Evolutionary conservation across 179 eudicot species (phyloP), one percentile per base, ranked within the genome.

Genomic region (Corrigiola litoralis): DNA sequence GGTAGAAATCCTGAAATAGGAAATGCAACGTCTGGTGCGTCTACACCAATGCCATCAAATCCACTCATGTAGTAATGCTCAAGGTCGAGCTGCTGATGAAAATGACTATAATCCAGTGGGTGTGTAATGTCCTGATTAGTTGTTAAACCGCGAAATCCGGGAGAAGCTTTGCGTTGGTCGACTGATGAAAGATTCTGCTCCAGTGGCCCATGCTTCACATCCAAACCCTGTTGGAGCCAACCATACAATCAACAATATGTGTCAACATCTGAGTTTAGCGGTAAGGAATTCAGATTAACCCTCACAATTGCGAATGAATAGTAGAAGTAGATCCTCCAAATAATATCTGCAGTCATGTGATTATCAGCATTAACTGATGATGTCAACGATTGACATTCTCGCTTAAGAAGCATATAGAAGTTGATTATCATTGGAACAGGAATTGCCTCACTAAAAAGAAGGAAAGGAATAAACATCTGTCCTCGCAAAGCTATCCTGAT

Each of bases 111-210:
- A 45, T 87, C 86, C 60, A 79, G 69, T 24, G 82, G 90, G 41
- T 81, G 64, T 32, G 83, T 54, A 83, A 77, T 47, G n/a, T 72
- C 82, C 71, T 82, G 34, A 66, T 66, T 82, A 58, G 81, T 72
- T 24, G 81, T 61, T 55, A 79, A 59, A 56, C 36, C 74, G 61
- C 79, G 81, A 57, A 78, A 76, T 67, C 72, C 89, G 27, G 82
- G 60, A 65, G 87, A 59, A 41, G 71, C 79, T 77, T 86, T 88
- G 84, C 74, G 80, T 29, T 86, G 84, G 72, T 81, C 84, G 48
- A 74, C 63, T 25, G 67, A 53, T 28, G 82, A 80, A 63, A 76
- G 79, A 44, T 73, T 74, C 58, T 81, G 92, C 65, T 65, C 80
- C 29, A 66, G 82, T 48, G 82, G 75, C 21, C 61, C 82, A 60